Percentiles rank a stretch among this genome's conserved stretches.
These are phyloP conservation scores for Lathyrus aphaca DNA, from an alignment of 306 rosid species.

Conservation along the genomic window DNA sequence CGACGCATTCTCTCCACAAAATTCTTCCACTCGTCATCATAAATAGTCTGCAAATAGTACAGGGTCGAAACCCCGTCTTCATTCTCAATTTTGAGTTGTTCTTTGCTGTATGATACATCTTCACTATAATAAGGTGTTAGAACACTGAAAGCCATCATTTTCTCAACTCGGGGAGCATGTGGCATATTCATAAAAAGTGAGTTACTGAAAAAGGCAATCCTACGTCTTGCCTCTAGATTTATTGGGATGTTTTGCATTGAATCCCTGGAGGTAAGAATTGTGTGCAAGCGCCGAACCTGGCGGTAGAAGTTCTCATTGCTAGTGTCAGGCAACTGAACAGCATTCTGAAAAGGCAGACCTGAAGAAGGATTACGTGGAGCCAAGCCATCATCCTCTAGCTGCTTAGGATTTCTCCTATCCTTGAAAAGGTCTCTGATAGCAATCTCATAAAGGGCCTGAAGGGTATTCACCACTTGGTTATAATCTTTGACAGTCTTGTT, in stretches of 20 bases:
- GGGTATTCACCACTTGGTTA: conserved; percentile 70
- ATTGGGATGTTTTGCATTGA: conserved; percentile 86
- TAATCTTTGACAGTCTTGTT: conserved; percentile 65
- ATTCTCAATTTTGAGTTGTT: conserved; percentile 85
- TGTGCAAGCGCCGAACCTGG: conserved; percentile 85
- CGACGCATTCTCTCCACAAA: conserved; percentile 89
- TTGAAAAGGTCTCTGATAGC: conserved; percentile 74
- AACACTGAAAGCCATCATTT: conserved; percentile 97
- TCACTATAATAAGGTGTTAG: conserved; percentile 90
- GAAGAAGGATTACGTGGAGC: conserved; percentile 65
- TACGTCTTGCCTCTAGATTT: conserved; percentile 94
- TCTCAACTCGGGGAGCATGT: conserved; percentile 98
- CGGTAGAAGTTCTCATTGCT: conserved; percentile 73
- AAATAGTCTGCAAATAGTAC: conserved; percentile 86
- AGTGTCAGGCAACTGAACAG: conserved; percentile 64
- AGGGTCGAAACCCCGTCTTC: conserved; percentile 89
- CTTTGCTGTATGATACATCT: conserved; percentile 76
- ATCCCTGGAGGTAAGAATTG: conserved; percentile 86
- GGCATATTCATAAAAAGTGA: conserved; percentile 96
- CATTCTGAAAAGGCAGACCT: conserved; percentile 76
- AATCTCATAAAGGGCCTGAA: conserved; percentile 94
- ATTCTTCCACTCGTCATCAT: conserved; percentile 93
- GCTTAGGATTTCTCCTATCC: conserved; percentile 66
- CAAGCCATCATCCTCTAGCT: conserved; percentile 81
- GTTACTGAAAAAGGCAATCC: conserved; percentile 94